These are phyloP conservation scores for Starmerella vitae DNA, from an alignment of 805 yeast genomes.

Conservation along the genomic window DNA sequence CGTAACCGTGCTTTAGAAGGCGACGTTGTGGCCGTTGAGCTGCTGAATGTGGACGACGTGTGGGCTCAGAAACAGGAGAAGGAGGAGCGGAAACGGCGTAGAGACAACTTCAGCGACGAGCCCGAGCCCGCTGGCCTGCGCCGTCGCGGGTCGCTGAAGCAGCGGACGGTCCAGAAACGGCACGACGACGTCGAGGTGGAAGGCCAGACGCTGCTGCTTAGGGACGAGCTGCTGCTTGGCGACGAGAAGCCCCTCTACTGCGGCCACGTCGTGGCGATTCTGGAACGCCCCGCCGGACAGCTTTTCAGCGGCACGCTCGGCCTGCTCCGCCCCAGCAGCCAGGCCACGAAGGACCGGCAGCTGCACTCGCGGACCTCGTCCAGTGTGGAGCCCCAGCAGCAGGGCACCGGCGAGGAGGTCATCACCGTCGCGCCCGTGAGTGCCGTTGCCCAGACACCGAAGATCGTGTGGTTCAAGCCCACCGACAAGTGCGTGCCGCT, in stretches of 20 bases:
- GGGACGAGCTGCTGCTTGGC: conserved; percentile 66
- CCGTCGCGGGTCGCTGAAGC: conserved; percentile 82
- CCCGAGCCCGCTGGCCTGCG: conserved; percentile 28
- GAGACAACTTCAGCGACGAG: conserved; percentile 32
- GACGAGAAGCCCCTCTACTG: conserved; percentile 89
- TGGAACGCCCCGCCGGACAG: conserved; percentile 95
- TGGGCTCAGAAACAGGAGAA: conserved; percentile 95
- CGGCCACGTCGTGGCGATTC: conserved; percentile 96
- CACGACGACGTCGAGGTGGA: conserved; percentile 98
- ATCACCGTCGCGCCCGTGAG: not conserved
- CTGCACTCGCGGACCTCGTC: conserved; percentile 24
- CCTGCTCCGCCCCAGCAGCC: conserved; percentile 86
- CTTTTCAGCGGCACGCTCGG: conserved; percentile 91
- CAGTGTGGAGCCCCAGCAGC: not conserved
- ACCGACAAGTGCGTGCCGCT: conserved; percentile 95
- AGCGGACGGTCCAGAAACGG: conserved; percentile 93
- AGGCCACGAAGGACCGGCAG: conserved; percentile 64
- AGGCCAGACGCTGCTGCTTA: conserved; percentile 82
- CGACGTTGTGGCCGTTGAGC: conserved; percentile 89
- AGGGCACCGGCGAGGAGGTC: not conserved
- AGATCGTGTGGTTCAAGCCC: conserved; percentile 98
- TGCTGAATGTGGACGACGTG: conserved; percentile 89
- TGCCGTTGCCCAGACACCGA: conserved; percentile 58
- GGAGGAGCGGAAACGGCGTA: conserved; percentile 90
- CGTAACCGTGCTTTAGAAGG: conserved; percentile 96